Evolutionary conservation across 176 grass and related monocot species (phyloP), one percentile per base, ranked within the genome.

Genomic region (Alopecurus myosuroides): DNA sequence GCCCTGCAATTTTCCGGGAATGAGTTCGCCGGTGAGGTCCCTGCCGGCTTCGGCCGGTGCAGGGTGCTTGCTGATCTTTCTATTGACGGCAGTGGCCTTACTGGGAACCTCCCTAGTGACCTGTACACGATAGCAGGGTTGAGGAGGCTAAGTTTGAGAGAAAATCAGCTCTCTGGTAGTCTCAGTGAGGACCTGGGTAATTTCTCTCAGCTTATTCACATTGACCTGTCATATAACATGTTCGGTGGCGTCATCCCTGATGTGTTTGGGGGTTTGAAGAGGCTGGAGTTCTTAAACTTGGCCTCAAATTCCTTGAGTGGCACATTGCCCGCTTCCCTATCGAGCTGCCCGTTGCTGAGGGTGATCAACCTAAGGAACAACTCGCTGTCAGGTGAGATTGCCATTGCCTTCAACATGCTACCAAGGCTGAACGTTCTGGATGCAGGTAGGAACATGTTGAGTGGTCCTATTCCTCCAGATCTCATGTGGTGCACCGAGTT

Each of bases 321-420:
- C n/a, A 49, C 60, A 83, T 86, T 98, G 56, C 97, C 97, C 13
- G 15, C 63, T 74, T 94, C 97, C 28, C 57, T 98, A 48, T 94
- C 89, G 0, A 91, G 80, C 1, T 90, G 82, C 33, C 22, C 20
- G 3, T 81, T 68, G 10, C 84, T 95, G 31, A 94, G 68, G 58
- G 35, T 92, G 15, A 72, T 95, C 84, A 92, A 85, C 79, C 80
- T 98, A 60, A 92, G 88, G 52, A 95, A 94, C 79, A 98, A 98
- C 48, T 82, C 85, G 15, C 74, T 98, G 3, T 77, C 2, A 0
- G 97, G 93, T 13, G 25, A 64, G 9, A 95, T 98, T 20, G 26
- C 58, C 56, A 69, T 98, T 1, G 46, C 92, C 76, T 98, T 89
- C 74, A n/a, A 35, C 3, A 20, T 85, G 20, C 74, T 98, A 20